phyloP scores from a whole-genome alignment of 2,329 filamentous ascomycete species.

The Aspergillus sp. region DNA sequence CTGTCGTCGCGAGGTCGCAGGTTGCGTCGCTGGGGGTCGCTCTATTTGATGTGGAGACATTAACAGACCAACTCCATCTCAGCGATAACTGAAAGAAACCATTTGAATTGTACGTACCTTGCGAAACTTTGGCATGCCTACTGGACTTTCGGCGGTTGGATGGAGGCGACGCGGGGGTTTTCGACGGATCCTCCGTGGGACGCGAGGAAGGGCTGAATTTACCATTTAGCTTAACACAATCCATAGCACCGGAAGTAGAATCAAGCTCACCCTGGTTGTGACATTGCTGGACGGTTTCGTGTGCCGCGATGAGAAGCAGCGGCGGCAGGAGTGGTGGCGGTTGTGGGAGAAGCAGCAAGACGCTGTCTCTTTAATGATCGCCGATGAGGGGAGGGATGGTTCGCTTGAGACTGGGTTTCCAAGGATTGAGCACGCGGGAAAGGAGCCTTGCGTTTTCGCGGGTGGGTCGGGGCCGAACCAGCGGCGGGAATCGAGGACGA shows the following conservation, averaged over 20 bases:
- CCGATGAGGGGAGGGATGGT: conserved; percentile 38
- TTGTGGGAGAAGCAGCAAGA: conserved; percentile 43
- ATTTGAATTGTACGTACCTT: conserved; percentile 35
- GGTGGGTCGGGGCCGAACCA: conserved; percentile 35
- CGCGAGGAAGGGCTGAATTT: conserved; percentile 52
- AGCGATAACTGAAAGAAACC: not conserved
- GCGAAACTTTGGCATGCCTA: conserved; percentile 58
- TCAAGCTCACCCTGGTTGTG: conserved; percentile 33
- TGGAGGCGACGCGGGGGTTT: conserved; percentile 47
- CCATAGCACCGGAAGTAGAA: conserved; percentile 8
- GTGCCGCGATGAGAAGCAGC: conserved; percentile 36
- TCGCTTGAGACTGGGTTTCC: conserved; percentile 28
- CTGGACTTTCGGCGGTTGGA: conserved; percentile 65
- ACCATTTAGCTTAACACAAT: conserved; percentile 3
- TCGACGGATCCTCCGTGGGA: conserved; percentile 55
- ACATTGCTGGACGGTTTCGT: conserved; percentile 32
- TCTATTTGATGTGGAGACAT: conserved; percentile 16
- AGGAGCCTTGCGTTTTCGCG: conserved; percentile 70
- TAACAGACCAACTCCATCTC: conserved; percentile 1
- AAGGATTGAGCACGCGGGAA: conserved; percentile 41
- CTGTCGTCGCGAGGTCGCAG: conserved; percentile 36
- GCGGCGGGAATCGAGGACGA: conserved; percentile 34
- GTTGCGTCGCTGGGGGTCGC: conserved; percentile 25
- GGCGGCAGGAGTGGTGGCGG: conserved; percentile 32
- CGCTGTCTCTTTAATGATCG: conserved; percentile 62